These are phyloP conservation scores for Helichrysum umbraculigerum DNA, from an alignment of 129 eudicot genomes.

Conservation along the genomic window DNA sequence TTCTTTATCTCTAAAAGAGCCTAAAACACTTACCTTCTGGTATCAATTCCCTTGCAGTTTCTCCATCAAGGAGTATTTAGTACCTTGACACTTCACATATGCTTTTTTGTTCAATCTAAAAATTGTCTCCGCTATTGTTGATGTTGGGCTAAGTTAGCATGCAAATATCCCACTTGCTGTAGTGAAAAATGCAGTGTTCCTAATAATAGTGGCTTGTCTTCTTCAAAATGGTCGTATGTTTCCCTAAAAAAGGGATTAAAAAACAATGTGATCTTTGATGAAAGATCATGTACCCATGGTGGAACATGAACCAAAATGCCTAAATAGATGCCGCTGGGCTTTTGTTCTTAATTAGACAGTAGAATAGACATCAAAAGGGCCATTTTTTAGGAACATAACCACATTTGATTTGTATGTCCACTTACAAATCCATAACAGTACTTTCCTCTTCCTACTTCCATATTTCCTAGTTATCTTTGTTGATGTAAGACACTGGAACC, in stretches of 20 bases:
- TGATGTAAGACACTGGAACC: conserved; percentile 1
- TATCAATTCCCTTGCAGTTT: background rate
- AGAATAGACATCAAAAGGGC: background rate
- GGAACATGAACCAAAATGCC: background rate
- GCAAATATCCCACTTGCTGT: background rate
- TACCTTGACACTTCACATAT: background rate
- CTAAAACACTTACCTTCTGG: background rate
- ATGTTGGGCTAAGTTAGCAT: background rate
- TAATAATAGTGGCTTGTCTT: conserved; percentile 1
- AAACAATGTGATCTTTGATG: background rate
- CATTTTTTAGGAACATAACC: background rate
- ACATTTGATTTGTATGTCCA: background rate
- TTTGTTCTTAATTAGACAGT: background rate
- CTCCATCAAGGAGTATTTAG: background rate
- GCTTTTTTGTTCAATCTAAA: background rate
- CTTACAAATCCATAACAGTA: background rate
- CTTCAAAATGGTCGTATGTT: conserved; percentile 18
- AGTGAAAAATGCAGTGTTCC: background rate
- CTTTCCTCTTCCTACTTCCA: background rate
- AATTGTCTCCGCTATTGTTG: background rate
- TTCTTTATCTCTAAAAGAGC: background rate
- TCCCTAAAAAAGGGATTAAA: background rate
- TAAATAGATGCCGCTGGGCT: background rate
- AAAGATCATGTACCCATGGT: conserved; percentile 6
- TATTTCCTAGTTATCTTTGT: conserved; percentile 10